Conservation (phyloP, 495 filamentous ascomycete genomes). For the Hypoxylon trugodes region DNA sequence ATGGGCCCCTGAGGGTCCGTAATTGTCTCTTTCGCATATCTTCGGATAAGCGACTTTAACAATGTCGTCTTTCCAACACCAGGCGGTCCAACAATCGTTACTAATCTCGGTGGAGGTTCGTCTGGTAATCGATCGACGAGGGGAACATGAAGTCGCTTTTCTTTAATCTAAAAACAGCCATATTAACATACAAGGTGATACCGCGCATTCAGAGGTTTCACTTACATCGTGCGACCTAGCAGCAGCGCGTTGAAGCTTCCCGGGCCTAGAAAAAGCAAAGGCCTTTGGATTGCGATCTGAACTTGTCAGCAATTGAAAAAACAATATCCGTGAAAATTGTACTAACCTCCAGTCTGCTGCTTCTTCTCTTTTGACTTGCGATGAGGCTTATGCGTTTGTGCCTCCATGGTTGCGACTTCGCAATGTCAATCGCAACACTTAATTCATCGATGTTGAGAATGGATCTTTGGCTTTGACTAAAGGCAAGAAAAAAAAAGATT, state of each 20-base stretch:
- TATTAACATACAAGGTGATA: constrained; percentile 1
- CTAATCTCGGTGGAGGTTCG: constrained; percentile 91
- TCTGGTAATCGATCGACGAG: constrained; percentile 94
- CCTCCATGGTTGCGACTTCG: constrained; percentile 66
- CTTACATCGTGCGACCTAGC: constrained; percentile 90
- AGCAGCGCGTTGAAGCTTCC: constrained; percentile 82
- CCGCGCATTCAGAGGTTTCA: not conserved
- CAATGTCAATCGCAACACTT: constrained; percentile 9
- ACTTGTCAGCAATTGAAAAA: constrained; percentile 24
- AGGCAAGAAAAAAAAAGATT: constrained; percentile 22
- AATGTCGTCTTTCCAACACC: constrained; percentile 73
- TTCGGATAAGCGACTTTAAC: constrained; percentile 89
- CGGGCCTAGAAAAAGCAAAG: constrained; percentile 85
- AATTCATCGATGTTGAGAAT: constrained; percentile 6
- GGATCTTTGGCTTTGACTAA: not conserved
- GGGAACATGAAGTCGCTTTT: constrained; percentile 94
- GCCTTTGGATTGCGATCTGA: constrained; percentile 88
- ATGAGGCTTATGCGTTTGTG: constrained; percentile 87
- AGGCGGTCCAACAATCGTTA: constrained; percentile 91
- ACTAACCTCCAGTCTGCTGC: constrained; percentile 63
- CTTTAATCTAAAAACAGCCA: constrained; percentile 73
- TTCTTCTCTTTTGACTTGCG: constrained; percentile 92
- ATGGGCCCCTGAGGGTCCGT: constrained; percentile 89
- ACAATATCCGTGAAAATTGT: not conserved
- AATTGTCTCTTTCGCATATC: constrained; percentile 95